Evolutionary conservation across 2,329 filamentous ascomycete species (phyloP).

Genomic region (Xylaria sp.): DNA sequence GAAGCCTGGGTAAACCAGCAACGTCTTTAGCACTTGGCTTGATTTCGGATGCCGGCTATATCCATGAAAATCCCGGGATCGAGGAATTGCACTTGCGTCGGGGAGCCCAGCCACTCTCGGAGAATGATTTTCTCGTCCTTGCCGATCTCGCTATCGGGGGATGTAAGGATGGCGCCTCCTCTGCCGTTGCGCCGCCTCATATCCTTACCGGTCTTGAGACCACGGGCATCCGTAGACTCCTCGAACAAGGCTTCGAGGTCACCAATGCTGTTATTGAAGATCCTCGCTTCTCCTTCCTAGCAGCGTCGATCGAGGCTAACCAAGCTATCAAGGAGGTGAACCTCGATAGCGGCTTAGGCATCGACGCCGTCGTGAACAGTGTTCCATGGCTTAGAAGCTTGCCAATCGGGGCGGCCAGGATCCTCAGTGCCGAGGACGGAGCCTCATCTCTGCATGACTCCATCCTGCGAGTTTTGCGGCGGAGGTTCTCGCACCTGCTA

Average conservation of each 20-base stretch:
- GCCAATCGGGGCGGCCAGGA: neutral
- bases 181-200: slow-evolving; percentile 40
- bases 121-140: slow-evolving; percentile 43
- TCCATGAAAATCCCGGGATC: slow-evolving; percentile 47
- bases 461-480: slow-evolving; percentile 18
- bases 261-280: slow-evolving; percentile 6
- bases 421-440: neutral
- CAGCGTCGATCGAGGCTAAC: neutral
- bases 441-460: neutral
- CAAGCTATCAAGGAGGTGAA: neutral
- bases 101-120: slow-evolving; percentile 40
- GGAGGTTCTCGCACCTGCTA: slow-evolving; percentile 34
- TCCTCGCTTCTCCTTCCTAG: slow-evolving; percentile 2
- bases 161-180: neutral
- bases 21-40: slow-evolving; percentile 45
- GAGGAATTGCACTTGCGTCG: slow-evolving; percentile 35
- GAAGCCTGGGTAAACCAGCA: slow-evolving; percentile 40
- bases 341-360: neutral
- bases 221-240: slow-evolving; percentile 28
- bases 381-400: neutral
- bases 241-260: slow-evolving; percentile 35
- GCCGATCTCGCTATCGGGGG: slow-evolving; percentile 40
- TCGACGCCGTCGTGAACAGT: neutral
- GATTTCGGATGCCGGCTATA: slow-evolving; percentile 51
- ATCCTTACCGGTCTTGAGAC: slow-evolving; percentile 43